Conservation (phyloP, 768 basidiomycete genomes). For the Mycena polygramma region DNA sequence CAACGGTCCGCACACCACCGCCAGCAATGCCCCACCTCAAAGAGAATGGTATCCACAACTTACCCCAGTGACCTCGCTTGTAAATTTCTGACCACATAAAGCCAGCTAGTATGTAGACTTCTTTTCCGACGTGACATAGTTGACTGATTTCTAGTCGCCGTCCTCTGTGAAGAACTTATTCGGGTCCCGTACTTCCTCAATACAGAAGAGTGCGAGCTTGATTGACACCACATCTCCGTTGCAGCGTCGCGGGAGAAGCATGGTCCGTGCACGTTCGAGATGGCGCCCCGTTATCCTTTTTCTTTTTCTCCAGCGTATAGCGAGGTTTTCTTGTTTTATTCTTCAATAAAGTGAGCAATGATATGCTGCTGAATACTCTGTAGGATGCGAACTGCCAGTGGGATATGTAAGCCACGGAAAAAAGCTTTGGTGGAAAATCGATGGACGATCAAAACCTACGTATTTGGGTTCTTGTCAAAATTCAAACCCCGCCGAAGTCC, state of each 20-base stretch:
- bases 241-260: slow-evolving; percentile 2
- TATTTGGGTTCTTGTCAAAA: slow-evolving; percentile 22
- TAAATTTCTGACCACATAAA: too few relatives aligned
- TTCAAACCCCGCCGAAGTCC: slow-evolving; percentile 20
- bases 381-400: too few relatives aligned
- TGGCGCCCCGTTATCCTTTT: neutral
- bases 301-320: neutral
- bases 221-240: neutral
- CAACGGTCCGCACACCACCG: too few relatives aligned
- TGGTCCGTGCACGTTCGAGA: neutral
- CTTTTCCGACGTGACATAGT: slow-evolving; percentile 57
- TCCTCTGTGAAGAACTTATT: too few relatives aligned
- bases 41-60: too few relatives aligned
- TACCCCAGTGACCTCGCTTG: too few relatives aligned
- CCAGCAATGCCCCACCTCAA: too few relatives aligned
- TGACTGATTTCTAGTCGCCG: neutral
- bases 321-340: too few relatives aligned
- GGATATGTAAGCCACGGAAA: too few relatives aligned
- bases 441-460: slow-evolving; percentile 8
- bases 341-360: too few relatives aligned
- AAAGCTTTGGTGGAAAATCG: neutral
- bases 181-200: neutral
- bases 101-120: too few relatives aligned
- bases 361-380: too few relatives aligned
- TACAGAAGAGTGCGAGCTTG: neutral